Evolutionary conservation across 257 asterid species (phyloP).

Genomic region (Solanum boliviense): DNA sequence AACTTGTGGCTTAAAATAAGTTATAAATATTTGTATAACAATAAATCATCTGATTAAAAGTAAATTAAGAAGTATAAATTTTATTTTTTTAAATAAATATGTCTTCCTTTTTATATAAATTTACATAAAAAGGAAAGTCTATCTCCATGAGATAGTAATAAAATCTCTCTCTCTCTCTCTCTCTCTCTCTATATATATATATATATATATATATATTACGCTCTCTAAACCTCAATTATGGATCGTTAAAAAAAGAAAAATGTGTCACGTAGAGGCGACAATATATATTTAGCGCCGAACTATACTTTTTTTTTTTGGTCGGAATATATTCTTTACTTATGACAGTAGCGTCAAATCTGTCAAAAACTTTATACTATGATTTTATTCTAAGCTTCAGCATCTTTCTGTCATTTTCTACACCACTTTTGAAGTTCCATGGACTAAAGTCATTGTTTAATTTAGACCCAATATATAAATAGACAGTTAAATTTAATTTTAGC

Average conservation of each 20-base stretch:
- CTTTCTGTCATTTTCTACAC: not conserved
- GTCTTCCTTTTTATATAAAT: not conserved
- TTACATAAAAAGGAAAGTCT: no score
- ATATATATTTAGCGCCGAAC: not conserved
- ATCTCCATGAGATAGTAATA: rapidly evolving
- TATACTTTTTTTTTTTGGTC: not conserved
- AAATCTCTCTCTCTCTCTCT: no score
- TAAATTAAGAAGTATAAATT: not conserved
- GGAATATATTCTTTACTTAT: slow-evolving; percentile 29
- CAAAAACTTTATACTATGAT: not conserved
- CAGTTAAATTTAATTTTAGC: not conserved
- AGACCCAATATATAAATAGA: rapidly evolving
- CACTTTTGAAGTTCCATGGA: not conserved
- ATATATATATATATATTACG: no score
- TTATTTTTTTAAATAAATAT: not conserved
- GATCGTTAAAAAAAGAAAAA: not conserved
- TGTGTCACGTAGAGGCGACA: rapidly evolving
- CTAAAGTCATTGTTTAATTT: not conserved
- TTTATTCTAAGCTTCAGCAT: slow-evolving; percentile 29
- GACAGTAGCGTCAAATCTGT: not conserved
- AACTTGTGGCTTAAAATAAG: not conserved
- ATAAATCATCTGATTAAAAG: not conserved
- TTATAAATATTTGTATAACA: not conserved
- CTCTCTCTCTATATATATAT: no score
- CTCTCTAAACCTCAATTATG: no score